Evolutionary conservation across 768 basidiomycete genomes (phyloP).

Genomic region (Suillus paluster): DNA sequence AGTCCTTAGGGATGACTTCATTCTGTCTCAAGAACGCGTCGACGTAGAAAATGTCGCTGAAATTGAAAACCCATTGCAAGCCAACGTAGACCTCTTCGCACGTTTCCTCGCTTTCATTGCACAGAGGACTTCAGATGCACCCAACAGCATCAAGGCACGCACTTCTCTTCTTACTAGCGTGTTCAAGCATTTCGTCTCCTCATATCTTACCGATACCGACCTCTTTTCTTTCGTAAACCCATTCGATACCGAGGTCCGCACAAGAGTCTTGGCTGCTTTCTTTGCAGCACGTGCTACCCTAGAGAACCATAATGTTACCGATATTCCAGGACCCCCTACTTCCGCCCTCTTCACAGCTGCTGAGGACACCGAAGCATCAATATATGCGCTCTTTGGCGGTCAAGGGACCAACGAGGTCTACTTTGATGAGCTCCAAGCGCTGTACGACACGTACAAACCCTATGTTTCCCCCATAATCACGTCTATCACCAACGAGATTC

Average conservation of each 20-base stretch:
- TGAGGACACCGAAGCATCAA: constrained; percentile 61
- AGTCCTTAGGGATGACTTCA: constrained; percentile 88
- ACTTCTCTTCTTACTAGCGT: constrained; percentile 73
- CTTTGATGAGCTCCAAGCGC: constrained; percentile 91
- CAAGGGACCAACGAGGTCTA: constrained; percentile 99
- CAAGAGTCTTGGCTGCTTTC: constrained; percentile 78
- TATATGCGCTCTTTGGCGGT: constrained; percentile 96
- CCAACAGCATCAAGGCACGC: constrained; percentile 55
- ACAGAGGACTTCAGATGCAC: constrained; percentile 58
- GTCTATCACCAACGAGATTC: constrained; percentile 64
- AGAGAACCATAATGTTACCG: constrained; percentile 55
- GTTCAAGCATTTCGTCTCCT: constrained; percentile 76
- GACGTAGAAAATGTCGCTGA: constrained; percentile 60
- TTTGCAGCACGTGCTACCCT: constrained; percentile 75
- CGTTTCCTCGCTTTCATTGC: constrained; percentile 83
- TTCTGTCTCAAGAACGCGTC: constrained; percentile 61
- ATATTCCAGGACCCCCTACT: constrained; percentile 60
- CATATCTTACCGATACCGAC: constrained; percentile 74
- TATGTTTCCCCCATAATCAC: constrained; percentile 78
- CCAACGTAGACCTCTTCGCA: constrained; percentile 77
- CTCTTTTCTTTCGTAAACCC: constrained; percentile 80
- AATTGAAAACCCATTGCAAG: constrained; percentile 60
- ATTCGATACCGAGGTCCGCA: constrained; percentile 77
- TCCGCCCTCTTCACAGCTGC: constrained; percentile 75
- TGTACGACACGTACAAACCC: constrained; percentile 91